Evolutionary conservation across 352 stramenopile species (phyloP), one percentile per base, ranked within the genome.

Genomic region (Globisporangium megalacanthum): DNA sequence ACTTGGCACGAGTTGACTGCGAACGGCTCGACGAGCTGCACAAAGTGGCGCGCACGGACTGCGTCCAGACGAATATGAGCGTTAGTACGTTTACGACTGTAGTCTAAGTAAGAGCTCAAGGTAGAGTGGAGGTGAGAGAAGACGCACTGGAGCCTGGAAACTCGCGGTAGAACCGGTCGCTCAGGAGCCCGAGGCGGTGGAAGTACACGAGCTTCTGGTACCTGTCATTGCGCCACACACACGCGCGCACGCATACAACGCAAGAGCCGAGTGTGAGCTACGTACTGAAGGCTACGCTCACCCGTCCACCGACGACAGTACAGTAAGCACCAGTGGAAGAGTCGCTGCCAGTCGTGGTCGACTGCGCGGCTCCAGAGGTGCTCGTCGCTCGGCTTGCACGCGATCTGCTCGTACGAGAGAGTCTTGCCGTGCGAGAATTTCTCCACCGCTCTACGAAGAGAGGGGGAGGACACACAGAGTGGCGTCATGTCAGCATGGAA

Each of bases 191-290:
- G 66, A 87, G 77, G 56, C 77, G 77, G 57, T 89, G 79, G 52
- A 86, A 87, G 69, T 89, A 89, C 22, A 86, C 69, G 6, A 89
- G 49, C 56, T 87, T 86, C 53, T 83, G 74, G 65, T 86, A 87
- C 77, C 77, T 86, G 31, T 7, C 25, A 29, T 29, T 8, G 35
- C 35, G 35, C 6, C 35, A 5, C 1, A 39, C 35, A 39, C 35
- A 13, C 35, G 42, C 8, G 48, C 35, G 35, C 1, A 39, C 35
- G 10, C 35, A 13, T 13, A 49, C 4, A 48, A 5, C 35, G 47
- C 17, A 42, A 49, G 44, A 10, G 17, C 6, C 17, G 42, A 48
- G 5, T 48, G 42, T 48, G 10, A 48, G 15, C 10, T 15, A 19
- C 42, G 22, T 6, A 11, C 6, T n/a, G 9, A 13, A 11, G 0